phyloP scores from a whole-genome alignment of 1,284 basidiomycete genomes.

The Irpex sp. region DNA sequence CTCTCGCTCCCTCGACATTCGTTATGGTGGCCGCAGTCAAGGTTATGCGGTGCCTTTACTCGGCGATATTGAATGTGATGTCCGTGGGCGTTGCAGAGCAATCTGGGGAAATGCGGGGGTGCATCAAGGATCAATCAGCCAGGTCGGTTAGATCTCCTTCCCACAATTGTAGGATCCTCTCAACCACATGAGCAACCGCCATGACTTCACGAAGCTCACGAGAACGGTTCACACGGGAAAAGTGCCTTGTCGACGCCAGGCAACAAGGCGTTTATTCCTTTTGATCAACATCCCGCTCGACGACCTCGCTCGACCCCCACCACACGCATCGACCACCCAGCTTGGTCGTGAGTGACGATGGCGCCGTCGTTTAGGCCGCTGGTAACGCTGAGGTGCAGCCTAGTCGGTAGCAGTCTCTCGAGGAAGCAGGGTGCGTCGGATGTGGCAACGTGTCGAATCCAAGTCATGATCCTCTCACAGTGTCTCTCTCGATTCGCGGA shows the following conservation, averaged over 20 bases:
- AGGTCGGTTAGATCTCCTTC: background rate
- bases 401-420: background rate
- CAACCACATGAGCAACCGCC: slow-evolving; percentile 1
- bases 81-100: slow-evolving; percentile 9
- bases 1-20: background rate
- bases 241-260: background rate
- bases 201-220: background rate
- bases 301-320: background rate
- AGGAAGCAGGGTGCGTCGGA: slow-evolving; percentile 9
- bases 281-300: slow-evolving; percentile 4
- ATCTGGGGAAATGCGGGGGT: slow-evolving; percentile 10
- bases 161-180: background rate
- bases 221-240: background rate
- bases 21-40: background rate
- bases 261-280: slow-evolving; percentile 1
- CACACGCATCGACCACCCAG: background rate
- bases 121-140: slow-evolving; percentile 3
- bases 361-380: slow-evolving; percentile 4
- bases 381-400: slow-evolving; percentile 2
- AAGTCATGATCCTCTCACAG: slow-evolving; percentile 9
- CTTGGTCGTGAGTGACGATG: background rate
- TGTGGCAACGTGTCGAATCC: background rate
- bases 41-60: background rate
- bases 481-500: slow-evolving; percentile 21
- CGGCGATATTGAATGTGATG: background rate